Evolutionary conservation across 2,329 filamentous ascomycete genomes (phyloP).

Genomic region (Gliomastix tumulicola): DNA sequence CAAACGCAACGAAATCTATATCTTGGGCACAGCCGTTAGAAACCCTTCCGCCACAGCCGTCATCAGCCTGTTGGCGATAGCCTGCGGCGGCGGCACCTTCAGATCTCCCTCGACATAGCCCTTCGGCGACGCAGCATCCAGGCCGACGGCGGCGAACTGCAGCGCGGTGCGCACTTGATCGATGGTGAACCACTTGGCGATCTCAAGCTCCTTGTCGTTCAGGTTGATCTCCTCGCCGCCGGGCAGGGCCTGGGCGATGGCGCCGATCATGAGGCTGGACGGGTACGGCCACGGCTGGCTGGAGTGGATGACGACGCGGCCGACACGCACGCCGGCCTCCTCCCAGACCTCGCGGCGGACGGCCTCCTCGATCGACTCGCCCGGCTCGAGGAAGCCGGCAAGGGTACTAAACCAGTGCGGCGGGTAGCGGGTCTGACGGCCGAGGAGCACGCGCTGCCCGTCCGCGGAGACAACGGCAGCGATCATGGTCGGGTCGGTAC

Average conservation of each 20-base stretch:
- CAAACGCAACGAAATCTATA: constrained; percentile 20
- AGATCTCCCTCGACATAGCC: constrained; percentile 72
- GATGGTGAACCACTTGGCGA: constrained; percentile 80
- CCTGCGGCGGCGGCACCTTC: constrained; percentile 75
- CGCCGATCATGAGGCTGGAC: constrained; percentile 78
- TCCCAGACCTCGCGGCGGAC: constrained; percentile 82
- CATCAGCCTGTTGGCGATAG: constrained; percentile 88
- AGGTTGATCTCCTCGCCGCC: constrained; percentile 72
- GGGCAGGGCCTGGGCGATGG: constrained; percentile 78
- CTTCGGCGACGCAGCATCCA: constrained; percentile 57
- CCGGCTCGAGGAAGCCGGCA: constrained; percentile 79
- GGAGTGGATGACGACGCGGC: constrained; percentile 73
- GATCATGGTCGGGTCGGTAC: constrained; percentile 92
- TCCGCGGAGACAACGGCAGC: constrained; percentile 84
- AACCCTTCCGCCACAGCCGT: constrained; percentile 73
- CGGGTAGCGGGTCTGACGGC: constrained; percentile 79
- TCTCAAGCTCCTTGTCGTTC: constrained; percentile 86
- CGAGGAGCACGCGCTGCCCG: constrained; percentile 71
- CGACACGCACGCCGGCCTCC: constrained; percentile 70
- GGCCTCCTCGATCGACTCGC: constrained; percentile 78
- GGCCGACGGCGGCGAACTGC: constrained; percentile 51
- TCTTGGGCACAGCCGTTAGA: constrained; percentile 47
- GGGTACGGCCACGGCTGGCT: constrained; percentile 87
- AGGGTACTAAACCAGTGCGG: constrained; percentile 82
- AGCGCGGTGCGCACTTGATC: constrained; percentile 77